These are phyloP conservation scores for Sclerotinia subarctica DNA, from an alignment of 2,329 filamentous ascomycete genomes.

Conservation along the genomic window DNA sequence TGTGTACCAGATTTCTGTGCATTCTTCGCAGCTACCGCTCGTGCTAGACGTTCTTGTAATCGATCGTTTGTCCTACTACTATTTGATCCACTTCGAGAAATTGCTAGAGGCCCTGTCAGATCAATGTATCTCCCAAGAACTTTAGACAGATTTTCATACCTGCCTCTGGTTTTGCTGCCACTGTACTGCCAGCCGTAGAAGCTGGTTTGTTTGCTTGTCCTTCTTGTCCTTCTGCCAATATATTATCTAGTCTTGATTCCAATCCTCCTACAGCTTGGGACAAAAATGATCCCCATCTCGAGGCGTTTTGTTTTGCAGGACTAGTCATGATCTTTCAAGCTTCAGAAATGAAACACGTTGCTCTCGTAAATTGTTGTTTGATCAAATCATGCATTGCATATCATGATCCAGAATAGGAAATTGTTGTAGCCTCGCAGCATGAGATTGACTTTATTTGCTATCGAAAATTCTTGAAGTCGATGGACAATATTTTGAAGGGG, in stretches of 20 bases:
- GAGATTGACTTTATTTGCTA: neutral
- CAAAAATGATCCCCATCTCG: conserved; percentile 76
- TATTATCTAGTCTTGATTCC: conserved; percentile 87
- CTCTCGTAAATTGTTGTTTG: conserved; percentile 21
- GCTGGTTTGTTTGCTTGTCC: conserved; percentile 24
- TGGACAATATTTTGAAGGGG: neutral
- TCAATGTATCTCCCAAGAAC: neutral
- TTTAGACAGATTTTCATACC: conserved; percentile 36
- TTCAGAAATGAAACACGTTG: neutral
- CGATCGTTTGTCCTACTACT: conserved; percentile 69
- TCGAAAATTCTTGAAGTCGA: neutral
- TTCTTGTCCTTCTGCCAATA: conserved; percentile 76
- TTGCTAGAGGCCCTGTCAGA: conserved; percentile 37
- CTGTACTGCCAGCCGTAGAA: conserved; percentile 43
- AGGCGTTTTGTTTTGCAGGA: conserved; percentile 44
- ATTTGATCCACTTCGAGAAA: conserved; percentile 63
- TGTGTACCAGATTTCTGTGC: conserved; percentile 45
- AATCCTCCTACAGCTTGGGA: conserved; percentile 90
- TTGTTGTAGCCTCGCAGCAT: conserved; percentile 1
- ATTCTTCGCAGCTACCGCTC: conserved; percentile 75
- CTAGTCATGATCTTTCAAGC: conserved; percentile 33
- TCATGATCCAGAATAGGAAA: neutral
- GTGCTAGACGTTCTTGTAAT: conserved; percentile 83
- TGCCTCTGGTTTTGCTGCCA: conserved; percentile 38
- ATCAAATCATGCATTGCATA: conserved; percentile 27